phyloP scores from a whole-genome alignment of 208 protist species.

The Trypanosoma brucei region DNA sequence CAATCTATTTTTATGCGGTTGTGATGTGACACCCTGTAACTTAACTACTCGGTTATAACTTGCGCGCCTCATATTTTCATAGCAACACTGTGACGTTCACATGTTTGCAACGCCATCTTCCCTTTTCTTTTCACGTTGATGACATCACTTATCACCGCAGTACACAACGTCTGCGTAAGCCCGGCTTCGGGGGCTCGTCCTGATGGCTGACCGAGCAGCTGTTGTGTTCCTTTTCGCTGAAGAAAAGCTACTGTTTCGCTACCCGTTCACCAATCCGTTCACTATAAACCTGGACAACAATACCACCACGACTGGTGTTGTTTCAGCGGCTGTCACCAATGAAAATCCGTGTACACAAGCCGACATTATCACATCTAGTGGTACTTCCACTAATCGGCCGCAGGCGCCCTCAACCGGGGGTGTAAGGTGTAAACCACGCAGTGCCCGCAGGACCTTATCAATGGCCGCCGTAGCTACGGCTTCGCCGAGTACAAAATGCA shows the following conservation, averaged over 20 bases:
- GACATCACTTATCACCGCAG: too few relatives aligned
- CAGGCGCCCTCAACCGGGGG: neutral
- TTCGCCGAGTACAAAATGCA: neutral
- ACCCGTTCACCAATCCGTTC: slow-evolving; percentile 69
- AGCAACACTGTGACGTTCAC: too few relatives aligned
- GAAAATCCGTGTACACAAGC: neutral
- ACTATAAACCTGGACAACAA: slow-evolving; percentile 30
- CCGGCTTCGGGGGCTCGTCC: too few relatives aligned
- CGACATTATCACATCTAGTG: neutral
- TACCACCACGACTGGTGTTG: neutral
- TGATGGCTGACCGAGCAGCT: slow-evolving; percentile 20
- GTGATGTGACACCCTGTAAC: too few relatives aligned
- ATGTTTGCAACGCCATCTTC: too few relatives aligned
- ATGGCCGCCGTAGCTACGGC: slow-evolving; percentile 8
- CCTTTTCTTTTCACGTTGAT: too few relatives aligned
- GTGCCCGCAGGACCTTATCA: slow-evolving; percentile 9
- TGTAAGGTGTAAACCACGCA: slow-evolving; percentile 14
- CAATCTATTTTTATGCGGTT: too few relatives aligned
- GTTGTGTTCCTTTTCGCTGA: slow-evolving; percentile 78
- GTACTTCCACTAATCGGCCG: neutral
- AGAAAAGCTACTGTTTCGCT: slow-evolving; percentile 79
- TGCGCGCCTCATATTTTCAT: too few relatives aligned
- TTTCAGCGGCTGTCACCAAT: neutral
- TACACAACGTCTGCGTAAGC: too few relatives aligned
- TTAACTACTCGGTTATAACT: too few relatives aligned